Evolutionary conservation across 768 basidiomycete species (phyloP).

Genomic region (Cyclocybe cylindracea): DNA sequence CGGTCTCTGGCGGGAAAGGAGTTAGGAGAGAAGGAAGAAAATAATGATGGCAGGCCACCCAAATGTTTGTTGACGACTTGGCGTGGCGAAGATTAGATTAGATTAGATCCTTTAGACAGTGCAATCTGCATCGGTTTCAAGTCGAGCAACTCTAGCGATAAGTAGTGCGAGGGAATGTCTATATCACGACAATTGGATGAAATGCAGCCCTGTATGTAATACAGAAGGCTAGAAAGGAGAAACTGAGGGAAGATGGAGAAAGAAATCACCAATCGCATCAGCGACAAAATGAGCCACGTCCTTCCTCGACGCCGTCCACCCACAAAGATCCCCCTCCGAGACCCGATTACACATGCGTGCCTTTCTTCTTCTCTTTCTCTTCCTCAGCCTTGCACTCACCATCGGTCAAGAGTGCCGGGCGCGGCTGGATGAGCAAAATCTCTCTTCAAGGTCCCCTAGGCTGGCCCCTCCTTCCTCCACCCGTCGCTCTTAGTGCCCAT

Average conservation of each 20-base stretch:
- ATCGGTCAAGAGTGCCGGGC: constrained; percentile 58
- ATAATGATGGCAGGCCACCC: too few relatives aligned
- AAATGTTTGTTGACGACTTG: too few relatives aligned
- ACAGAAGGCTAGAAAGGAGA: neutral
- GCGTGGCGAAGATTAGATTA: too few relatives aligned
- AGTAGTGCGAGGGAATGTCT: too few relatives aligned
- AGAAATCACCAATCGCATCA: constrained; percentile 27
- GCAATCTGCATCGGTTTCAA: too few relatives aligned
- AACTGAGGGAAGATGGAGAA: neutral
- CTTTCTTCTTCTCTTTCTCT: constrained; percentile 32
- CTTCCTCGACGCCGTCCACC: constrained; percentile 53
- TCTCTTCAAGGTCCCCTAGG: constrained; percentile 41
- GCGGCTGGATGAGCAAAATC: constrained; percentile 40
- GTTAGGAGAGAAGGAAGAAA: too few relatives aligned
- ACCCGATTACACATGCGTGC: constrained; percentile 40
- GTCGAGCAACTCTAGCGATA: too few relatives aligned
- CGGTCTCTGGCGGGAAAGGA: too few relatives aligned
- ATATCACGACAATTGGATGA: too few relatives aligned
- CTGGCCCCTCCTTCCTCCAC: constrained; percentile 44
- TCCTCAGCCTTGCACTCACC: constrained; percentile 44
- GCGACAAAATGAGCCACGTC: constrained; percentile 69
- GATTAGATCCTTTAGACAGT: too few relatives aligned
- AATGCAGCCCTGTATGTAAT: too few relatives aligned
- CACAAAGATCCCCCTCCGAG: constrained; percentile 39
- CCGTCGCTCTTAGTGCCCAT: constrained; percentile 42